Conservation (phyloP, 306 rosid genomes). For the Acacia crassicarpa region DNA sequence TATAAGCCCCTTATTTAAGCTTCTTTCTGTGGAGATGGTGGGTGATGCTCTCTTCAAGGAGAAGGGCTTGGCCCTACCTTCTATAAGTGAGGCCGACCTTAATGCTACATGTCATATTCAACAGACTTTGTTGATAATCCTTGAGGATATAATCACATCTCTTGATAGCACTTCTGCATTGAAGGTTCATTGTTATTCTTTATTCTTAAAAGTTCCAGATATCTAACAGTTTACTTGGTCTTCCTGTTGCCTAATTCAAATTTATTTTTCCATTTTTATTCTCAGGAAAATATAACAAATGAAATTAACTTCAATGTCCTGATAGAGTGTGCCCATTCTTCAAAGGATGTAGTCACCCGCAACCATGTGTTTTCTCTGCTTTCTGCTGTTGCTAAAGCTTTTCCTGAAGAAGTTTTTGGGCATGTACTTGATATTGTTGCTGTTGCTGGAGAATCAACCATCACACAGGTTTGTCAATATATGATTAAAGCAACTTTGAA, state of each 20-base stretch:
- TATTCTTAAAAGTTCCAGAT: constrained; percentile 1
- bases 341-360: constrained; percentile 58
- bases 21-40: constrained; percentile 63
- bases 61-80: constrained; percentile 32
- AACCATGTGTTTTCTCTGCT: constrained; percentile 76
- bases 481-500: constrained; percentile 25
- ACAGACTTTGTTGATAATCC: constrained; percentile 73
- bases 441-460: constrained; percentile 71
- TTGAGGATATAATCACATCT: constrained; percentile 71
- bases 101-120: constrained; percentile 52
- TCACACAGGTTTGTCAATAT: constrained; percentile 67
- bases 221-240: not conserved
- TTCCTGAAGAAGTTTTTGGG: constrained; percentile 60
- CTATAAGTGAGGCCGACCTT: constrained; percentile 37
- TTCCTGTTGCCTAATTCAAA: constrained; percentile 6
- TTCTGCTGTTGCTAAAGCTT: constrained; percentile 58
- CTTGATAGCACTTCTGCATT: constrained; percentile 32
- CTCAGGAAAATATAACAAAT: constrained; percentile 51
- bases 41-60: constrained; percentile 34
- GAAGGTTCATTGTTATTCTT: constrained; percentile 41
- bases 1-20: constrained; percentile 64
- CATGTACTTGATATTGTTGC: constrained; percentile 68
- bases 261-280: constrained; percentile 11
- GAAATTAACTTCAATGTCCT: constrained; percentile 53
- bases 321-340: constrained; percentile 63